Conservation (phyloP, 305 asterid genomes). For the Fraxinus velutina region DNA sequence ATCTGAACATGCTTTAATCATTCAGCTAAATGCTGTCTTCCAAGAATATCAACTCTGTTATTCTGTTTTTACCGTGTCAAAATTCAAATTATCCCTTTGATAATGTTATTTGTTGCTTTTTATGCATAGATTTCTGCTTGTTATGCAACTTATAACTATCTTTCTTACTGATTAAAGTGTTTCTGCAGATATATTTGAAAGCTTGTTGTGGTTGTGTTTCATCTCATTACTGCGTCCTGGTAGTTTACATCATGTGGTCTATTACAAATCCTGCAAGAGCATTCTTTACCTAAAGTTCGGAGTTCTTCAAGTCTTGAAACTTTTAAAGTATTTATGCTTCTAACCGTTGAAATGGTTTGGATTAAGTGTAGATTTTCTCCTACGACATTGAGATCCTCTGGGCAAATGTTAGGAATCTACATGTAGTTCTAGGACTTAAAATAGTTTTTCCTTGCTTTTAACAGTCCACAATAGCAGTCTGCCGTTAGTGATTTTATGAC, state of each 20-base stretch:
- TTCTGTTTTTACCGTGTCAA: background rate
- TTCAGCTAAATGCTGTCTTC: constrained; percentile 10
- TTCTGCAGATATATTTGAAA: background rate
- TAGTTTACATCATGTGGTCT: background rate
- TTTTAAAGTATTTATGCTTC: background rate
- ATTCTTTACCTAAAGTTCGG: background rate
- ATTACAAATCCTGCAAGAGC: background rate
- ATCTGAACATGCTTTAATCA: background rate
- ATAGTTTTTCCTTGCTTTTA: background rate
- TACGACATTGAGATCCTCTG: background rate
- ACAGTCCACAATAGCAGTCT: background rate
- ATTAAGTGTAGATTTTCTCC: background rate
- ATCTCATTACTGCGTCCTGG: background rate
- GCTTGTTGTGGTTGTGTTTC: background rate
- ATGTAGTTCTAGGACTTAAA: background rate
- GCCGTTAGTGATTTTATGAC: background rate
- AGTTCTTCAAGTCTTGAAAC: background rate
- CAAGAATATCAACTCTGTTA: constrained; percentile 4
- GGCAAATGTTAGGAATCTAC: background rate
- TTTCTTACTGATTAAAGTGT: background rate
- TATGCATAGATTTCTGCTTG: background rate
- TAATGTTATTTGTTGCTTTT: background rate
- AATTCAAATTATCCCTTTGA: background rate
- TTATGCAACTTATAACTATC: background rate
- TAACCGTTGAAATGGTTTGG: background rate